Evolutionary conservation across 768 basidiomycete species (phyloP).

Genomic region (Lactarius tabidus): DNA sequence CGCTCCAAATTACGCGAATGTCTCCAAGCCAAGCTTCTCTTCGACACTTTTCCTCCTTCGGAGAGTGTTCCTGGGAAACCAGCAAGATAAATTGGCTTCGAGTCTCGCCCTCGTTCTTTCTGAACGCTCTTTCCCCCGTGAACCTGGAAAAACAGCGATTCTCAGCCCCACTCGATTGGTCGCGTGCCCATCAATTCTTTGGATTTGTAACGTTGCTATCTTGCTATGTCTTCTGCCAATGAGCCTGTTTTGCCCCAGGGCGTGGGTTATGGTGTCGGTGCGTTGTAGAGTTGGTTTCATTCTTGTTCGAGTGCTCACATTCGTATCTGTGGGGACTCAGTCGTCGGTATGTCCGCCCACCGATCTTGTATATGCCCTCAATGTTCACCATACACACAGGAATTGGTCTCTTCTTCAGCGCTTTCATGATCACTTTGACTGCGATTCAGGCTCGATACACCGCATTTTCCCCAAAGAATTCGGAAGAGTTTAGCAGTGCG

Average conservation of each 20-base stretch:
- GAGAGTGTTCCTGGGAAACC: neutral
- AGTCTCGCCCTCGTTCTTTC: neutral
- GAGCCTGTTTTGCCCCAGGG: slow-evolving; percentile 63
- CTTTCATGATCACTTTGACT: slow-evolving; percentile 73
- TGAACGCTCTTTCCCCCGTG: neutral
- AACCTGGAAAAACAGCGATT: neutral
- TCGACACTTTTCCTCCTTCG: neutral
- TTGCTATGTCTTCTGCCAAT: slow-evolving; percentile 27
- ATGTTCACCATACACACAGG: slow-evolving; percentile 39
- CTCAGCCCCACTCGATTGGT: neutral
- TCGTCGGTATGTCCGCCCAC: slow-evolving; percentile 42
- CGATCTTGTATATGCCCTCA: neutral
- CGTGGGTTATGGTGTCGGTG: slow-evolving; percentile 82
- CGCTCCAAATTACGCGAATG: neutral
- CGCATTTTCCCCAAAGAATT: slow-evolving; percentile 66
- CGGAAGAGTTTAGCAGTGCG: slow-evolving; percentile 82
- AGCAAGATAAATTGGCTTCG: slow-evolving; percentile 10
- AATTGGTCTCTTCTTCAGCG: slow-evolving; percentile 85
- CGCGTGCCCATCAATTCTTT: neutral
- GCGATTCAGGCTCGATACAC: slow-evolving; percentile 84
- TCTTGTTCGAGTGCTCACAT: slow-evolving; percentile 9
- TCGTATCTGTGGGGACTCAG: slow-evolving; percentile 30
- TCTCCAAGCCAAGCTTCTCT: neutral
- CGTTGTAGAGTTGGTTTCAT: neutral
- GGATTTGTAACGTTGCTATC: slow-evolving; percentile 1